These are phyloP conservation scores for Fusarium goolgardi DNA, from an alignment of 2,329 filamentous ascomycete genomes.

Conservation along the genomic window DNA sequence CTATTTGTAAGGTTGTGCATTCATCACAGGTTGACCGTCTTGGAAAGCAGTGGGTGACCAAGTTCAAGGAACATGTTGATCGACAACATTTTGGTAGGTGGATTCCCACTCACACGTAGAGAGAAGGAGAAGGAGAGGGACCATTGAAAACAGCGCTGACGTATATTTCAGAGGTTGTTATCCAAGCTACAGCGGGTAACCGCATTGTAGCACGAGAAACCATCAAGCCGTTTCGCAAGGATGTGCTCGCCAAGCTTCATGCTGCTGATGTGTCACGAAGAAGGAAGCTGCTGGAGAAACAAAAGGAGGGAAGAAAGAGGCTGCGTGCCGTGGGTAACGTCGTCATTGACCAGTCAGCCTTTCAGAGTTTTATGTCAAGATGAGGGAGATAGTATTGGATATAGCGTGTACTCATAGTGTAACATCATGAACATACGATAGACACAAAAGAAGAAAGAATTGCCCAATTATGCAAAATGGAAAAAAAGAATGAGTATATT, in stretches of 20 bases:
- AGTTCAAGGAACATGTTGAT: constrained; percentile 97
- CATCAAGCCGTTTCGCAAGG: constrained; percentile 95
- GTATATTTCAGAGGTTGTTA: constrained; percentile 77
- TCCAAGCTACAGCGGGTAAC: constrained; percentile 87
- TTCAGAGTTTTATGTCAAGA: constrained; percentile 92
- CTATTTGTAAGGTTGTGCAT: constrained; percentile 91
- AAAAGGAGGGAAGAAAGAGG: constrained; percentile 94
- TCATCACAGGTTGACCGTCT: constrained; percentile 82
- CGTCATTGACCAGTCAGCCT: constrained; percentile 94
- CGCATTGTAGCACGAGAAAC: constrained; percentile 91
- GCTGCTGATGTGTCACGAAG: constrained; percentile 86
- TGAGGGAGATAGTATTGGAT: constrained; percentile 50
- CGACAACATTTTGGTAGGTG: constrained; percentile 84
- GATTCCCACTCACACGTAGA: background rate
- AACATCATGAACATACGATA: constrained; percentile 26
- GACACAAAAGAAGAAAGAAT: constrained; percentile 2
- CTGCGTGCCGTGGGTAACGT: constrained; percentile 88
- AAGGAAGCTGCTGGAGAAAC: constrained; percentile 91
- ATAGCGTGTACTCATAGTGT: constrained; percentile 36
- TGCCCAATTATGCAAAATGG: background rate
- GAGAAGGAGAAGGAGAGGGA: too few species aligned
- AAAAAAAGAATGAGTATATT: constrained; percentile 8
- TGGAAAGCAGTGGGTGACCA: constrained; percentile 88
- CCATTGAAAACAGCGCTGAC: constrained; percentile 1
- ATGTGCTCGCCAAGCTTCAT: constrained; percentile 92